phyloP scores from a whole-genome alignment of 1,284 basidiomycete species.

The Grifola frondosa region DNA sequence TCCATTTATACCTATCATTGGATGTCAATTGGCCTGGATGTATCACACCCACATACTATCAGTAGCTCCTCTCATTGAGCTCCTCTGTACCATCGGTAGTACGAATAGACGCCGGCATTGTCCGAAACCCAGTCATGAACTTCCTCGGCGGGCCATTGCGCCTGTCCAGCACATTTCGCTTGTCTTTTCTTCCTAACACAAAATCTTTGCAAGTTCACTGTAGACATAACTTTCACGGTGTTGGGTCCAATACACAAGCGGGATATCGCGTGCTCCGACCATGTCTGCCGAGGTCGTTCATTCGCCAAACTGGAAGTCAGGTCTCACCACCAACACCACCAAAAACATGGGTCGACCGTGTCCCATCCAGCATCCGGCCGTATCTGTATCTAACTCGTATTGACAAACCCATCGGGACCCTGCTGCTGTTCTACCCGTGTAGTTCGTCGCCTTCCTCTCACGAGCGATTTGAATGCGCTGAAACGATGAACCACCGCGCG shows the following conservation, averaged over 20 bases:
- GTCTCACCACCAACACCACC: constrained; percentile 20
- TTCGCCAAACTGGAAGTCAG: constrained; percentile 15
- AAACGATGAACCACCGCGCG: background rate
- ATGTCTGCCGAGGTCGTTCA: background rate
- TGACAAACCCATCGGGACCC: constrained; percentile 94
- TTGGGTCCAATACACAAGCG: no score
- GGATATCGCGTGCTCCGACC: constrained; percentile 3
- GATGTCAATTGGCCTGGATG: no score
- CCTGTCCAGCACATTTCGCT: background rate
- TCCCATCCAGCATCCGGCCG: constrained; percentile 63
- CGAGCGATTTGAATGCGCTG: background rate
- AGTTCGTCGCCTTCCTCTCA: constrained; percentile 53
- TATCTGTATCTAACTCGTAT: constrained; percentile 87
- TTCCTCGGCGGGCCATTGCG: background rate
- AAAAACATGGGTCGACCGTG: constrained; percentile 64
- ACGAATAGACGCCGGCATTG: constrained; percentile 3
- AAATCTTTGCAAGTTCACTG: no score
- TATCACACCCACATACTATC: constrained; percentile 2
- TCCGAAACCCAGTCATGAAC: constrained; percentile 6
- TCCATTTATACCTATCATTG: constrained; percentile 23
- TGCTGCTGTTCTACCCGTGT: constrained; percentile 92
- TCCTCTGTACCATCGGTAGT: no score
- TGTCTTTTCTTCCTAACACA: background rate
- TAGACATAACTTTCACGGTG: no score
- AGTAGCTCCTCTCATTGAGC: no score